A percentile compares a stretch with the other conserved stretches of the same genome.
These are phyloP conservation scores for Magnusiomyces clavatus DNA, from an alignment of 1,139 yeast species.

Conservation along the genomic window DNA sequence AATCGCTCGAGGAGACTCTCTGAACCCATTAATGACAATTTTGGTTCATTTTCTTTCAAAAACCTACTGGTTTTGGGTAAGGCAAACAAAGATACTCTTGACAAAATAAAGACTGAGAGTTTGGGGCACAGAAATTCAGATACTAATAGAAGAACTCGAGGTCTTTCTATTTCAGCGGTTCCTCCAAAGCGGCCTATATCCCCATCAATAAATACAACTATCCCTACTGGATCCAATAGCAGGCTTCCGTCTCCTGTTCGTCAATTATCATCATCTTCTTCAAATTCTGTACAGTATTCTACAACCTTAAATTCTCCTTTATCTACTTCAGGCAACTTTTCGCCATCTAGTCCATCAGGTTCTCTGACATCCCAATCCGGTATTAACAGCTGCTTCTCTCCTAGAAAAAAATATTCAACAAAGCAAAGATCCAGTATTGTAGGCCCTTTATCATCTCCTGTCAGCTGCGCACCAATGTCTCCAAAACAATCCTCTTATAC, in stretches of 20 bases:
- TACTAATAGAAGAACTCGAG: conserved; percentile 18
- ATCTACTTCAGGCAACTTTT: conserved; percentile 6
- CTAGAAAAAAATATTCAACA: no score
- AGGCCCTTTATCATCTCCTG: conserved; percentile 12
- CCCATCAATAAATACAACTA: conserved; percentile 6
- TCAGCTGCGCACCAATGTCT: conserved; percentile 4
- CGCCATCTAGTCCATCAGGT: conserved; percentile 17
- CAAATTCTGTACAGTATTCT: conserved; percentile 14
- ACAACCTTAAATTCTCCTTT: conserved; percentile 16
- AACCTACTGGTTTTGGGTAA: conserved; percentile 85
- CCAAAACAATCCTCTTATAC: conserved; percentile 4
- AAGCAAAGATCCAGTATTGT: conserved; percentile 9
- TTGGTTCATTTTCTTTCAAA: conserved; percentile 88
- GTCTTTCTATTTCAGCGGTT: conserved; percentile 21
- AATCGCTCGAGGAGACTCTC: conserved; percentile 55
- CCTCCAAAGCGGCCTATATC: conserved; percentile 16
- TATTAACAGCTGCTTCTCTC: no score
- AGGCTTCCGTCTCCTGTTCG: conserved; percentile 13
- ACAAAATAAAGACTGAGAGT: conserved; percentile 78
- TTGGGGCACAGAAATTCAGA: conserved; percentile 34
- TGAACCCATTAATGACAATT: conserved; percentile 56
- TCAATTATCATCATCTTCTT: conserved; percentile 5
- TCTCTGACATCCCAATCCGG: conserved; percentile 6
- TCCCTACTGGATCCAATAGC: conserved; percentile 1
- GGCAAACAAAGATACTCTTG: conserved; percentile 89